Conservation (phyloP, 176 grass and related monocot genomes). For the Rhipidocladum racemiflorum region DNA sequence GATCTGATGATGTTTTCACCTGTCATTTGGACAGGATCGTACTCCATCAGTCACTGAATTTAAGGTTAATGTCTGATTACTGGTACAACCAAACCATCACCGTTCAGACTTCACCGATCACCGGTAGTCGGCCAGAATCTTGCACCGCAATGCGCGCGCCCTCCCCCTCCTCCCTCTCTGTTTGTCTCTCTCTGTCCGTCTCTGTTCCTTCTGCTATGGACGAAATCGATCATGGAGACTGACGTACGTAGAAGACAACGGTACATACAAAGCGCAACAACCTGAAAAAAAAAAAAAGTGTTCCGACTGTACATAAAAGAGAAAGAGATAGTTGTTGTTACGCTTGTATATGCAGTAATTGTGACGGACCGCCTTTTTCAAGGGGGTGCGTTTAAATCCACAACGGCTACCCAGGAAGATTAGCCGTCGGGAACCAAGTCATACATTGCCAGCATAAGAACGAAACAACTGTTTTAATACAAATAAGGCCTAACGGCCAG, state of each 20-base stretch:
- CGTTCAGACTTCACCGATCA: not conserved
- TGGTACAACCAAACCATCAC: not conserved
- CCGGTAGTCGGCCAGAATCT: slow-evolving; percentile 22
- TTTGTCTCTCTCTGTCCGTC: too few species aligned
- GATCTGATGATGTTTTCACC: slow-evolving; percentile 29
- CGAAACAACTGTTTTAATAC: too few species aligned
- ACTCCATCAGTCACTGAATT: not conserved
- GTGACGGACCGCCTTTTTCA: too few species aligned
- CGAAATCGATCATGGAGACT: not conserved
- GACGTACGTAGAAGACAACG: slow-evolving; percentile 1
- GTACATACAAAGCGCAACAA: slow-evolving; percentile 1
- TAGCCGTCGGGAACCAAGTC: too few species aligned
- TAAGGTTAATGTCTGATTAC: not conserved
- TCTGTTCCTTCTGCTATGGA: not conserved
- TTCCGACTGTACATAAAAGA: not conserved
- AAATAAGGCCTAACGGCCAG: too few species aligned
- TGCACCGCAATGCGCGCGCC: slow-evolving; percentile 8
- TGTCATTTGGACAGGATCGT: slow-evolving; percentile 23
- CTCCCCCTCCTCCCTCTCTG: too few species aligned
- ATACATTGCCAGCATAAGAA: too few species aligned
- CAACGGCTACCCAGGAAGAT: too few species aligned
- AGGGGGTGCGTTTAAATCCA: too few species aligned
- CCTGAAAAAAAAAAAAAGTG: slow-evolving; percentile 10
- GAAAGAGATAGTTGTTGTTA: too few species aligned
- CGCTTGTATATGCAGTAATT: too few species aligned